Conservation (phyloP, 345 rosid species). For the Anacardium occidentale region DNA sequence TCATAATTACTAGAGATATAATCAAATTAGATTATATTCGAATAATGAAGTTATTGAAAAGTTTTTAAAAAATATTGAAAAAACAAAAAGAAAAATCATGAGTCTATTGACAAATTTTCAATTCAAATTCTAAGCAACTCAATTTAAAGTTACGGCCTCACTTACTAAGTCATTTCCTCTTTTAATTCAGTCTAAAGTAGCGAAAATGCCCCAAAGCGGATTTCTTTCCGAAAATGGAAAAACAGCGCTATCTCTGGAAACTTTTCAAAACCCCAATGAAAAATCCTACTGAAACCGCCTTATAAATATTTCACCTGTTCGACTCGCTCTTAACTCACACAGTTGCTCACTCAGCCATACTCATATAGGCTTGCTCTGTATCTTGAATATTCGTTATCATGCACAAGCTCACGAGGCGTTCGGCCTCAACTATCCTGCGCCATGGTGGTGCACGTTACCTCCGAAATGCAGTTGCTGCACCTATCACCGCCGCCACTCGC, state of each 20-base stretch:
- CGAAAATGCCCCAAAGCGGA: neutral
- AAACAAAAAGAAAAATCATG: too few relatives aligned
- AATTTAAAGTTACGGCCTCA: neutral
- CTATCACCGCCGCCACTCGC: conserved; percentile 38
- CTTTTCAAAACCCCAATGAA: conserved; percentile 40
- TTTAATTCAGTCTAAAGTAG: too few relatives aligned
- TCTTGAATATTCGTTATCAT: conserved; percentile 31
- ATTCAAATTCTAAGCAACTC: too few relatives aligned
- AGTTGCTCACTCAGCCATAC: neutral
- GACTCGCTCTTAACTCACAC: neutral
- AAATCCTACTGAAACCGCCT: conserved; percentile 59
- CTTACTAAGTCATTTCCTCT: neutral
- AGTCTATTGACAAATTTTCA: too few relatives aligned
- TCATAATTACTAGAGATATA: too few relatives aligned
- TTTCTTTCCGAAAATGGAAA: neutral
- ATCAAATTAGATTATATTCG: too few relatives aligned
- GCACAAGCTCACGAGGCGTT: conserved; percentile 69
- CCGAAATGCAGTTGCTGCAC: conserved; percentile 35
- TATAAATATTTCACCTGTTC: neutral
- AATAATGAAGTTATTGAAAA: too few relatives aligned
- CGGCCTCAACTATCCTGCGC: conserved; percentile 57
- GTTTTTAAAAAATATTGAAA: too few relatives aligned
- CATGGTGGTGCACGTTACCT: conserved; percentile 35
- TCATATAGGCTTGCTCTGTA: neutral
- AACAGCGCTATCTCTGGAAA: conserved; percentile 47